Base-by-base conservation (phyloP, 345 rosid species). In the Isatis tinctoria region DNA sequence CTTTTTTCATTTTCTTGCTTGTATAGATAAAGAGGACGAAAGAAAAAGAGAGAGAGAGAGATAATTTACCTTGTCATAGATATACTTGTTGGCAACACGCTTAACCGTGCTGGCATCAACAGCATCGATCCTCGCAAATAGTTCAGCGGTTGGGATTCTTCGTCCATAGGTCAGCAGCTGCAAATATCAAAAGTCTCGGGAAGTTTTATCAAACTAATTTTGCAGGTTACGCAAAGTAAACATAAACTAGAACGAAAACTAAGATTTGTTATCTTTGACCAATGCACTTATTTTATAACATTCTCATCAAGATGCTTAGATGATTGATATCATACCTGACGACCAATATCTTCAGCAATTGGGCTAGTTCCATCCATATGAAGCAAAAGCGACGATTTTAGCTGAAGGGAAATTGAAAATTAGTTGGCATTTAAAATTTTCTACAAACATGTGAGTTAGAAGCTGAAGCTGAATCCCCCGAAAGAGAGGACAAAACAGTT, bases 311-410 rank as follows among this genome's bases (percentile, higher is more conserved):
- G 70, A 54, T 44, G 52, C 70, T 53, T 63, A 26, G 16, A 69
- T 45, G 39, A 70, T 63, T 54, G 36, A 40, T n/a, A 0, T 59
- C 47, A 60, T 82, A 96, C 99, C 98, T 96, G 99, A 56, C 97
- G 97, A 41, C 98, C 98, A 67, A 92, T 96, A 81, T 96, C 97
- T 78, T 92, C 98, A 44, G 99, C 99, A 37, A 92, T 79, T 48
- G 96, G 91, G 70, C 97, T 96, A 10, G 95, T 85, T 81, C 99
- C 99, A 83, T 96, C 99, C 33, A 90, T 83, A 85, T 89, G 98
- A 78, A 92, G 96, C 80, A 96, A 81, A 80, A 96, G 74, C 26
- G 97, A 87, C 8, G 99, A 92, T 86, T 92, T 96, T 81, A 96
- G 81, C 98, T 96, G 87, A 75, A 81, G 33, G 48, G 64, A 81